Base-by-base conservation (phyloP, 805 yeast species). In the Isabelozyma rhagii region DNA sequence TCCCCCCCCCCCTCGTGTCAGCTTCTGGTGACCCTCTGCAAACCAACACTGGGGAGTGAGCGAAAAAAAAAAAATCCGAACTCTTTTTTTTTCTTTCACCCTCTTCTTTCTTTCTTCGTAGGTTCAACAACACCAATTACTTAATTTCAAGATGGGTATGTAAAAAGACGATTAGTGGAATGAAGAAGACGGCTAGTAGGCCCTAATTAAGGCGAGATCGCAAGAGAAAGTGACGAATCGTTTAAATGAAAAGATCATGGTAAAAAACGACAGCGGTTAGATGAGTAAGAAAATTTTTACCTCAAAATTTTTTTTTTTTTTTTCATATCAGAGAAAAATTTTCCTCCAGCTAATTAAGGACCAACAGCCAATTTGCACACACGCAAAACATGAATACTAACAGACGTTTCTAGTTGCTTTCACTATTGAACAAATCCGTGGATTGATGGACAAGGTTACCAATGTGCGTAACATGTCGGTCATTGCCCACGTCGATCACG, bases 401-500 rank as follows among this genome's bases (percentile, higher is more conserved):
- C 36, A 31, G 69, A 68, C 72, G 53, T 28, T 15, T 50, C 11
- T 57, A 73, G 79, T 74, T 72, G 78, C 78, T 69, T 74, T 74
- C 72, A 74, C 79, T 67, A 73, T 74, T 70, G 79, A 74, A 69
- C 97, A 94, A 83, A 93, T 94, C 87, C 96, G 99, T 83, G 91
- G 80, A 74, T 86, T 93, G 80, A 93, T 93, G 99, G 98, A 94
- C 96, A 87, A 87, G 81, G 97, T 92, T 84, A 87, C 97, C 80
- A 93, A 93, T 77, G 97, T 94, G 74, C 97, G 99, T 85, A 94
- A 94, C 96, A 94, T 93, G 96, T 93, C 98, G 80, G 99, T 93
- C 79, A 94, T 94, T 87, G 99, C 99, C 72, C 99, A 93, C 84
- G 98, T 93, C 88, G 99, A 93, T 85, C 99, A 94, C 85, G 99